Evolutionary conservation across 208 protist species (phyloP).

Genomic region (Leishmania braziliensis): DNA sequence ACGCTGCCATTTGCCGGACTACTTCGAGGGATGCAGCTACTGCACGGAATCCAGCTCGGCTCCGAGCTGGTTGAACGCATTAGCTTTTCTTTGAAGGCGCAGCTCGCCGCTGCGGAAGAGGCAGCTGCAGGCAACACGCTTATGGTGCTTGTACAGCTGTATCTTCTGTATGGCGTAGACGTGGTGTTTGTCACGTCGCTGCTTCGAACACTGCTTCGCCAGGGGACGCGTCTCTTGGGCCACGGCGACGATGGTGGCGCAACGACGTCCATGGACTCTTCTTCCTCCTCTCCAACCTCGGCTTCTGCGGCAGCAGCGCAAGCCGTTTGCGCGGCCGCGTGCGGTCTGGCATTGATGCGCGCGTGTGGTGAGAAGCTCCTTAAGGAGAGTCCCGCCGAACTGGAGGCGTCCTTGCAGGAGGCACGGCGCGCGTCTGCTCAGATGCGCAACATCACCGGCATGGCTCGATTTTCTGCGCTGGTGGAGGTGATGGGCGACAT

Average conservation of each 20-base stretch:
- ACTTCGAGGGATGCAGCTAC: slow-evolving; percentile 72
- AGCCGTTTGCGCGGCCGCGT: slow-evolving; percentile 54
- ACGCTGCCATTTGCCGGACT: slow-evolving; percentile 78
- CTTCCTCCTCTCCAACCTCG: not conserved
- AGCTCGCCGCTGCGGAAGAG: slow-evolving; percentile 55
- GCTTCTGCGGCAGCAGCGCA: slow-evolving; percentile 14
- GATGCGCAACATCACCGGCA: slow-evolving; percentile 34
- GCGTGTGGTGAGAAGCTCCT: slow-evolving; percentile 79
- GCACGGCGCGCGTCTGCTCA: slow-evolving; percentile 32
- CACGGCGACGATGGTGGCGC: not conserved
- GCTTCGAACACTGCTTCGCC: slow-evolving; percentile 44
- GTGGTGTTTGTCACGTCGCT: slow-evolving; percentile 57
- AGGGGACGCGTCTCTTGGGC: slow-evolving; percentile 24
- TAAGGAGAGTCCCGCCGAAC: slow-evolving; percentile 68
- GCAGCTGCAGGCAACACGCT: slow-evolving; percentile 53
- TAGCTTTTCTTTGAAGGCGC: slow-evolving; percentile 44
- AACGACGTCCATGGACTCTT: not conserved
- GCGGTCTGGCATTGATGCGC: slow-evolving; percentile 67
- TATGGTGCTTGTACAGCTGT: slow-evolving; percentile 76
- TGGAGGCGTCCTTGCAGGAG: slow-evolving; percentile 59
- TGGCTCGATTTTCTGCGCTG: slow-evolving; percentile 55
- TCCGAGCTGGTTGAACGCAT: slow-evolving; percentile 68
- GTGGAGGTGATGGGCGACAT: slow-evolving; percentile 74
- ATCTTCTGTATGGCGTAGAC: slow-evolving; percentile 76
- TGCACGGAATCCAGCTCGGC: slow-evolving; percentile 72